A percentile compares a stretch with the other conserved stretches of the same genome.
These are phyloP conservation scores for Aspergillus alliaceus DNA, from an alignment of 2,329 filamentous ascomycete species.

Conservation along the genomic window DNA sequence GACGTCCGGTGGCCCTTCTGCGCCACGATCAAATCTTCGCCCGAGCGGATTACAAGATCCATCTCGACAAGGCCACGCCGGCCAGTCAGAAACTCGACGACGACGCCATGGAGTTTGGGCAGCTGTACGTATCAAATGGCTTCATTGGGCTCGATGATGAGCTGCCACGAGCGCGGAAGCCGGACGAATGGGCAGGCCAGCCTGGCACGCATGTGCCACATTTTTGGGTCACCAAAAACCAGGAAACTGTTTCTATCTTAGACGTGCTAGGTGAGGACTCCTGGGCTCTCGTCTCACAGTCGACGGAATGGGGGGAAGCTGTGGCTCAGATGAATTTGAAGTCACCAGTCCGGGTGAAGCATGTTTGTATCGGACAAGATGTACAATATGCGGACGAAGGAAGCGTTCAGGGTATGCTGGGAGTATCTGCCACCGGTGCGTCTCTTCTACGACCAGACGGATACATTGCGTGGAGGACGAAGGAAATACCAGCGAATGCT, in stretches of 20 bases:
- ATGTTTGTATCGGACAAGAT: constrained; percentile 13
- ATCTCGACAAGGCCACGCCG: constrained; percentile 8
- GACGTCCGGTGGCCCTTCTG: constrained; percentile 33
- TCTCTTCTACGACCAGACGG: constrained; percentile 37
- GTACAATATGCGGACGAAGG: neutral
- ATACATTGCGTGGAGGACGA: constrained; percentile 33
- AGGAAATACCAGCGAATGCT: neutral
- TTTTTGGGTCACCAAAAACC: constrained; percentile 27
- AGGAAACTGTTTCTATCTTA: constrained; percentile 28
- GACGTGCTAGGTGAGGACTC: constrained; percentile 29
- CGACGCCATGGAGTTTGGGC: constrained; percentile 29
- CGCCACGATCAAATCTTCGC: constrained; percentile 28
- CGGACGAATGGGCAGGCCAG: constrained; percentile 25
- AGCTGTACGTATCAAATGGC: constrained; percentile 25
- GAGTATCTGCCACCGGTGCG: constrained; percentile 29
- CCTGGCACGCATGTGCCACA: constrained; percentile 35
- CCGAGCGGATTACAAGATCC: constrained; percentile 22
- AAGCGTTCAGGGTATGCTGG: constrained; percentile 22
- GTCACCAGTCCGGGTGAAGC: constrained; percentile 5
- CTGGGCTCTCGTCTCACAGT: neutral
- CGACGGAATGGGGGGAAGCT: constrained; percentile 23
- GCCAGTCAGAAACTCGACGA: constrained; percentile 18
- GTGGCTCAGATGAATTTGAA: constrained; percentile 20
- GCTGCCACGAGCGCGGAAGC: constrained; percentile 13
- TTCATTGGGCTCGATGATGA: constrained; percentile 11